These are phyloP conservation scores for Phaeophleospora eucalypticola DNA, from an alignment of 2,329 filamentous ascomycete genomes.

Conservation along the genomic window DNA sequence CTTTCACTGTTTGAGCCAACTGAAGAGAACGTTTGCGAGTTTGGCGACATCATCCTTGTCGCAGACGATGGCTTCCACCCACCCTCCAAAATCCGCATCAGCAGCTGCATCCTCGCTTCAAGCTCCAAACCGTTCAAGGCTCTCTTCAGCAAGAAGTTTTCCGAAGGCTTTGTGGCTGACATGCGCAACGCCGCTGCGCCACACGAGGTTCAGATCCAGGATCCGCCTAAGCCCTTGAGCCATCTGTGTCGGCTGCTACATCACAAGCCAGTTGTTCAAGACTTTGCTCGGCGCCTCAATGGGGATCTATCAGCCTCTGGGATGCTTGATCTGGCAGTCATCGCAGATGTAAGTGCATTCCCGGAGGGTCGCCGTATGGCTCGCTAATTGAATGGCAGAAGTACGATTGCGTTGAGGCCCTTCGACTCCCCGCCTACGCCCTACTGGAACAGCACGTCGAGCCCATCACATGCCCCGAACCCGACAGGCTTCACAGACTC, in stretches of 20 bases:
- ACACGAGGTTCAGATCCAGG: constrained; percentile 10
- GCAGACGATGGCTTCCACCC: constrained; percentile 15
- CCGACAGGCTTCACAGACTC: neutral
- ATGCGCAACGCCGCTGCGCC: neutral
- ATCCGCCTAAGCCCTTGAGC: constrained; percentile 8
- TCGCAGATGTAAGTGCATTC: constrained; percentile 7
- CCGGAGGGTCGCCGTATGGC: neutral
- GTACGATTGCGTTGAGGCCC: constrained; percentile 11
- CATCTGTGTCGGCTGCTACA: constrained; percentile 13
- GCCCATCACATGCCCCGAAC: neutral
- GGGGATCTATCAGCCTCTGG: too few relatives aligned
- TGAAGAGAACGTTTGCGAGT: constrained; percentile 13
- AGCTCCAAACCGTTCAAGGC: constrained; percentile 13
- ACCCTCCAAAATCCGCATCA: constrained; percentile 13
- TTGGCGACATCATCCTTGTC: constrained; percentile 18
- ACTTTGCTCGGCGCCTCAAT: too few relatives aligned
- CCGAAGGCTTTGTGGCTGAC: constrained; percentile 8
- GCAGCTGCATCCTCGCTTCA: constrained; percentile 17
- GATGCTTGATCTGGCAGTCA: constrained; percentile 10
- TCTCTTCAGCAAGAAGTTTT: constrained; percentile 16
- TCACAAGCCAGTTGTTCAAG: too few relatives aligned
- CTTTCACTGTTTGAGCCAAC: constrained; percentile 11
- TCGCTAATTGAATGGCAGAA: constrained; percentile 1
- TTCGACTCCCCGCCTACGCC: constrained; percentile 1
- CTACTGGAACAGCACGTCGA: neutral